phyloP scores from a whole-genome alignment of 306 rosid species.

The Ammopiptanthus mongolicus region DNA sequence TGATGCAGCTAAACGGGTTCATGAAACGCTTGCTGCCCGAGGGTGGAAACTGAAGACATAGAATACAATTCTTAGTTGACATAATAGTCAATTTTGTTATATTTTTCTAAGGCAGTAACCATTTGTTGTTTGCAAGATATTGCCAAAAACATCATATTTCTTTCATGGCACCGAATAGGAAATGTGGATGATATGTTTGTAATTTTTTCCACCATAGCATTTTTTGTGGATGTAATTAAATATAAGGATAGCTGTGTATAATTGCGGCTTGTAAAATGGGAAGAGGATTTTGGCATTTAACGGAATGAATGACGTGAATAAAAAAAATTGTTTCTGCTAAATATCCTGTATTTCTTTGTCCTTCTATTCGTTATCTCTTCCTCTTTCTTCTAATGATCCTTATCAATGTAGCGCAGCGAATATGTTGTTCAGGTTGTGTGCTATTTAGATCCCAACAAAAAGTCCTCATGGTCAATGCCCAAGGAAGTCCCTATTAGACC shows the following conservation, averaged over 20 bases:
- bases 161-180: constrained; percentile 22
- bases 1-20: constrained; percentile 75
- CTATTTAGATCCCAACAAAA: too few species aligned
- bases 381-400: background rate
- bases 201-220: constrained; percentile 10
- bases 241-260: constrained; percentile 6
- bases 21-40: constrained; percentile 65
- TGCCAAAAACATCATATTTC: constrained; percentile 1
- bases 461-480: too few species aligned
- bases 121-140: background rate
- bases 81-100: constrained; percentile 1
- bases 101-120: background rate
- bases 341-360: background rate
- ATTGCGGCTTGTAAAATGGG: constrained; percentile 40
- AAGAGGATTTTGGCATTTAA: constrained; percentile 21
- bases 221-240: background rate
- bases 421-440: background rate
- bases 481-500: background rate
- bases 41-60: constrained; percentile 87
- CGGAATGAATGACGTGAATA: background rate
- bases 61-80: background rate
- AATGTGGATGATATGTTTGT: background rate
- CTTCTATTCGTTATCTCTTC: background rate
- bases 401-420: background rate
- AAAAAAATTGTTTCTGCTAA: background rate